Conservation (phyloP, 441 rosid genomes). For the Daphne laureola region DNA sequence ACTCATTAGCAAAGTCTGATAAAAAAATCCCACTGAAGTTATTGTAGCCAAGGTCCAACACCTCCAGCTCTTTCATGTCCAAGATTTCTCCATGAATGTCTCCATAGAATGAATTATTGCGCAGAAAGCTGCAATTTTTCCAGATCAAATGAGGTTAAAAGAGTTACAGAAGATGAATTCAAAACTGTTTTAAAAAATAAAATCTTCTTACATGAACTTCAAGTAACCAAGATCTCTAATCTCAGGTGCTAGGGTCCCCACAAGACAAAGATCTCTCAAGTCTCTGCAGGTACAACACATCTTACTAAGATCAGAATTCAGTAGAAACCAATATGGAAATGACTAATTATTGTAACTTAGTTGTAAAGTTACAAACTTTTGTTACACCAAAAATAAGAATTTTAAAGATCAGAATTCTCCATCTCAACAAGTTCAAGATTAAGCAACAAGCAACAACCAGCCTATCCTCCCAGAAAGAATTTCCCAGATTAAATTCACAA, state of each 20-base stretch:
- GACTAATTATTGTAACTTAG: too few species aligned
- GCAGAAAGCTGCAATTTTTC: slow-evolving; percentile 42
- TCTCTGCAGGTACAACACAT: slow-evolving; percentile 30
- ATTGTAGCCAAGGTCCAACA: slow-evolving; percentile 80
- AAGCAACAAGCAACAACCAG: not conserved
- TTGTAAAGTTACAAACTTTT: too few species aligned
- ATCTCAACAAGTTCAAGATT: not conserved
- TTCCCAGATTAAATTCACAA: not conserved
- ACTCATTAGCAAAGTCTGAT: slow-evolving; percentile 29
- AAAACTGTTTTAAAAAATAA: not conserved
- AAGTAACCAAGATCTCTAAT: slow-evolving; percentile 45
- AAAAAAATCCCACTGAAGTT: slow-evolving; percentile 64
- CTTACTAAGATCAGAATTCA: slow-evolving; percentile 3
- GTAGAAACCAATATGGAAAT: too few species aligned
- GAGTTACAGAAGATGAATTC: slow-evolving; percentile 3
- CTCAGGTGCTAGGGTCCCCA: slow-evolving; percentile 70
- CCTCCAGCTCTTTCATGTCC: slow-evolving; percentile 60
- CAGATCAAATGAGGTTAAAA: not conserved
- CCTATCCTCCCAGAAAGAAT: not conserved
- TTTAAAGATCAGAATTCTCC: too few species aligned
- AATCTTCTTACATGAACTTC: slow-evolving; percentile 59
- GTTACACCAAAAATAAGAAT: too few species aligned
- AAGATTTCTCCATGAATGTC: slow-evolving; percentile 63
- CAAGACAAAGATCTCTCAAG: slow-evolving; percentile 63
- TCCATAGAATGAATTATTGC: slow-evolving; percentile 82